Conservation (phyloP, 345 rosid species). For the Brassica carinata region DNA sequence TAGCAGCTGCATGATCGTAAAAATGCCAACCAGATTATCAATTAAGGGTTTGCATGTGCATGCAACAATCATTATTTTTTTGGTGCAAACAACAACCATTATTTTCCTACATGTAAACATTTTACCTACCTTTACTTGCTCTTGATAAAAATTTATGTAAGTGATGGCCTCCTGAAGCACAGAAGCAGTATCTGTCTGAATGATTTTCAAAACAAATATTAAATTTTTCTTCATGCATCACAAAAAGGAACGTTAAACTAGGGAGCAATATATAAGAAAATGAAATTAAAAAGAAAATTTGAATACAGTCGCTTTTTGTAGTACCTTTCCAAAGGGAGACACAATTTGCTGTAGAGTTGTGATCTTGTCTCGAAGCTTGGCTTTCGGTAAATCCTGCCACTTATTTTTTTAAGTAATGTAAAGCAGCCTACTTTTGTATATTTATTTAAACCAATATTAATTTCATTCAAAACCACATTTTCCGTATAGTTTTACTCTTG, state of each 20-base stretch:
- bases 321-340: conserved; percentile 96
- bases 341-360: conserved; percentile 95
- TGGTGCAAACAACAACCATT: neutral
- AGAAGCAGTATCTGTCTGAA: conserved; percentile 92
- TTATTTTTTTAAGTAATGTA: neutral
- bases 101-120: neutral
- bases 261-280: neutral
- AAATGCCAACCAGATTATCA: conserved; percentile 8
- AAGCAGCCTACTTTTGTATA: neutral
- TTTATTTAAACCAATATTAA: neutral
- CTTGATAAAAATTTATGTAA: conserved; percentile 73
- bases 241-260: neutral
- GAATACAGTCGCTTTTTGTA: neutral
- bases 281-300: neutral
- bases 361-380: conserved; percentile 80
- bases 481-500: neutral
- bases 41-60: neutral
- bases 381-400: conserved; percentile 71
- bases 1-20: conserved; percentile 51
- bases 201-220: conserved; percentile 14
- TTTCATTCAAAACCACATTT: neutral
- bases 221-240: neutral
- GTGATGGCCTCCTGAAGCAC: conserved; percentile 81
- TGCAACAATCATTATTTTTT: neutral
- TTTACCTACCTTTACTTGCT: conserved; percentile 88